Base-by-base conservation (phyloP, 495 filamentous ascomycete species). In the Trichoderma erinaceum region DNA sequence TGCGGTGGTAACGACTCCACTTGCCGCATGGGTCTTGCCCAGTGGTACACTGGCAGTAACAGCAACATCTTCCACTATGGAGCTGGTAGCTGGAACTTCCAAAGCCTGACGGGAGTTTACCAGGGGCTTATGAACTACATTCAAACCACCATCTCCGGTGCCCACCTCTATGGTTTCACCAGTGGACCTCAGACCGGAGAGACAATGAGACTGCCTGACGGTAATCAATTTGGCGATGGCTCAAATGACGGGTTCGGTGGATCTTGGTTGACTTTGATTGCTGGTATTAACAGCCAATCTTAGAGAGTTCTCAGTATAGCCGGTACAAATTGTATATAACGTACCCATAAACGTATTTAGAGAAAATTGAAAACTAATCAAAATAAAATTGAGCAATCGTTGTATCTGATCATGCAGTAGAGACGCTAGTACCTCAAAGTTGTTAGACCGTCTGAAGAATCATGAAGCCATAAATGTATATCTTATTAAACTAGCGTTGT, bases 11-110 rank as follows among this genome's bases (percentile, higher is more conserved):
- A 71, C n/a, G 73, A 69, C 3, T n/a, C 65, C 0, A 77, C 80
- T 27, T 85, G 84, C 64, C 72, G 78, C 4, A 74, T 82, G 65
- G 78, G 81, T 2, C 82, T 82, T 61, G 56, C 56, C 11, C 56
- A 61, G 23, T 61, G n/a, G 16, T 61, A 61, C 25, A 32, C 27
- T 61, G 56, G 56, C 11, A 61, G 56, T 25, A 61, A 61, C 56
- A 61, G 56, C 56, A 61, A 61, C 56, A 61, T 61, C 56, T 61
- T 29, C 56, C 56, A 61, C 56, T 61, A 61, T 16, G 56, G 16
- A 29, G 56, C 56, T 61, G 56, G 56, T 15, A 61, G 56, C 56
- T 61, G 56, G 56, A 61, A 61, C 56, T 61, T 61, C 25, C 27
- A 21, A 10, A 21, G 56, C 23, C 16, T 61, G 56, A 61, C 56